Evolutionary conservation across 1,139 yeast species (phyloP), one percentile per base, ranked within the genome.

Genomic region (Scheffersomyces parashehatae): DNA sequence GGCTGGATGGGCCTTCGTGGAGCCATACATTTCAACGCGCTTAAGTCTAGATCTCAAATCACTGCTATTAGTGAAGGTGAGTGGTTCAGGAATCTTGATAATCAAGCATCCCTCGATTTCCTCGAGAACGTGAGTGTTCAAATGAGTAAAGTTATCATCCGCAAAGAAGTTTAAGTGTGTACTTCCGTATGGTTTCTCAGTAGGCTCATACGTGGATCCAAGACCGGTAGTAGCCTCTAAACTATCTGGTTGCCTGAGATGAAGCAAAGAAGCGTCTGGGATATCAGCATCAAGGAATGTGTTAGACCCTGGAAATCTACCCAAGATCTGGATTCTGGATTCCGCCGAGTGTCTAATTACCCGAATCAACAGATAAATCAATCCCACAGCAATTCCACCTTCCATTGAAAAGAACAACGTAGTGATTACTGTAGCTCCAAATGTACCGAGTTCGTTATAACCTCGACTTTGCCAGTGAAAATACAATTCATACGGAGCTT

Each of bases 21-120:
- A 86, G 0, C 98, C 97, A 56, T 88, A 90, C 56, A 82, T 68
- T 58, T 93, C 98, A 16, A 93, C 76, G 43, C 98, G 70, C 45
- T 82, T 77, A 42, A 93, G 70, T 28, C 98, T 70, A 38, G 85
- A 74, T 47, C 87, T 82, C 52, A 93, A 70, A 59, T 91, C 97
- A 47, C 85, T 88, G 13, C 95, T 81, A 59, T 93, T 93, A 33
- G 97, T 90, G 63, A 93, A 93, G 1, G 96, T 89, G 45, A 93
- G 69, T 1, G 98, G 97, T 58, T 93, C 98, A 0, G 98, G 95
- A 33, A 93, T 82, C 53, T 85, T 88, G 29, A 91, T 86, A 37
- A 91, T 85, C 40, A 93, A 70, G 56, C 96, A 88, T 1, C 95
- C 96, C 57, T 88, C 93, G 37, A 88, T 75, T 50, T 88, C 91